Conservation (phyloP, 2,329 filamentous ascomycete species). For the Elsinoe australis region DNA sequence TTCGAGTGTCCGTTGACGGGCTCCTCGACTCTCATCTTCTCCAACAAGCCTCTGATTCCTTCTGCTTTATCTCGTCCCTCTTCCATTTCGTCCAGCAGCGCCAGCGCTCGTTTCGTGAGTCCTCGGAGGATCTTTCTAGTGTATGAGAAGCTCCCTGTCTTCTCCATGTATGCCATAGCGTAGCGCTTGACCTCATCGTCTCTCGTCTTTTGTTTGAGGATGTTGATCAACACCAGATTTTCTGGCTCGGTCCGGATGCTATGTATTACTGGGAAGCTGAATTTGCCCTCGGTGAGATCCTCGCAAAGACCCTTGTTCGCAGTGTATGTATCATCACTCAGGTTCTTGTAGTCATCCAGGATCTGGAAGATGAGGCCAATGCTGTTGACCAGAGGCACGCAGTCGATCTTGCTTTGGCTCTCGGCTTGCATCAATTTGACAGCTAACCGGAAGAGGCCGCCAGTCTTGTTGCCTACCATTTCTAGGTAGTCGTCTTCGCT, state of each 20-base stretch:
- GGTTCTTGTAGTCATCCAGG: conserved; percentile 88
- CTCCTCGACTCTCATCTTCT: conserved; percentile 32
- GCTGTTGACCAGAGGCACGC: conserved; percentile 74
- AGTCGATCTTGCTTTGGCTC: conserved; percentile 51
- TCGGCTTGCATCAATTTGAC: conserved; percentile 86
- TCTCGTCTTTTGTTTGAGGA: conserved; percentile 79
- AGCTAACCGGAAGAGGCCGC: conserved; percentile 74
- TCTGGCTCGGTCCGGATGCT: conserved; percentile 69
- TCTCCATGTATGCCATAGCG: conserved; percentile 84
- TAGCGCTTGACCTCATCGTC: conserved; percentile 87
- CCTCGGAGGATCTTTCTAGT: conserved; percentile 54
- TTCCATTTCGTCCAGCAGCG: conserved; percentile 38
- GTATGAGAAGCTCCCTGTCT: conserved; percentile 82
- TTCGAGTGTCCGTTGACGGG: conserved; percentile 13
- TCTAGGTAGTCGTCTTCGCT: conserved; percentile 87
- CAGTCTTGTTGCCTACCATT: conserved; percentile 89
- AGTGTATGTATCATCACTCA: conserved; percentile 57
- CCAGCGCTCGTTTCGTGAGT: conserved; percentile 37
- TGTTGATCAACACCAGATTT: conserved; percentile 79
- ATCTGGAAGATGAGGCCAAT: conserved; percentile 86
- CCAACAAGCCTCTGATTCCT: conserved; percentile 35
- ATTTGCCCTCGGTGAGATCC: conserved; percentile 94
- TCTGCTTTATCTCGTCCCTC: conserved; percentile 32
- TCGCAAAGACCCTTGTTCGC: conserved; percentile 91
- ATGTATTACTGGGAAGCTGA: conserved; percentile 92